A percentile compares a stretch with the other conserved stretches of the same genome.
Evolutionary conservation across 1,284 basidiomycete genomes (phyloP).

Genomic region (Ceratobasidium sp.): DNA sequence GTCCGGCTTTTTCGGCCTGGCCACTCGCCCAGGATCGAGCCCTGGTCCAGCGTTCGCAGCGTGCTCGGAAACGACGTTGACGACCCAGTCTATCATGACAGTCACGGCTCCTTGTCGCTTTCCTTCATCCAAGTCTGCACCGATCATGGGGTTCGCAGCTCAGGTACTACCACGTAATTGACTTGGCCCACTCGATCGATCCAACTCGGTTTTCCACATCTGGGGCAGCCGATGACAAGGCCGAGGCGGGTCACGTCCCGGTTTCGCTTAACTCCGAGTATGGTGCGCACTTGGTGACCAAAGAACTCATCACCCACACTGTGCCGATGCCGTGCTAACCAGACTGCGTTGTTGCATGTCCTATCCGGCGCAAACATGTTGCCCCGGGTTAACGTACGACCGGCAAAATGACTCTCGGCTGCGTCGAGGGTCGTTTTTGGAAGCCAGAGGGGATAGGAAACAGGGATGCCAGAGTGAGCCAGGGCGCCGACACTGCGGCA

Average conservation of each 20-base stretch:
- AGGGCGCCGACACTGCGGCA: conserved; percentile 93
- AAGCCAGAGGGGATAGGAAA: conserved; percentile 97
- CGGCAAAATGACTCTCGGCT: conserved; percentile 57
- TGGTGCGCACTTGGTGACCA: conserved; percentile 87
- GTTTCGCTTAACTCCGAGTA: conserved; percentile 97
- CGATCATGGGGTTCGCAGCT: too few species aligned
- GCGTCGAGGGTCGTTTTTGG: conserved; percentile 93
- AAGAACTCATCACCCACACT: conserved; percentile 95
- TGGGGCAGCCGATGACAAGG: neutral
- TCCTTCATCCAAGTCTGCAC: too few species aligned
- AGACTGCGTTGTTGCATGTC: conserved; percentile 91
- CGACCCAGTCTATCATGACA: conserved; percentile 22
- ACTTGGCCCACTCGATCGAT: conserved; percentile 23
- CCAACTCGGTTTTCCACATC: neutral
- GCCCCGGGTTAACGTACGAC: conserved; percentile 7
- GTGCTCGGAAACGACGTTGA: conserved; percentile 13
- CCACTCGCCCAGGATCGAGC: neutral
- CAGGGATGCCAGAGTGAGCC: conserved; percentile 64
- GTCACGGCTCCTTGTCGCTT: conserved; percentile 16
- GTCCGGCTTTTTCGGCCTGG: conserved; percentile 3
- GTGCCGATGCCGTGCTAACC: conserved; percentile 86
- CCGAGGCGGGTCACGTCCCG: conserved; percentile 47
- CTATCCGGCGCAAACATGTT: conserved; percentile 42
- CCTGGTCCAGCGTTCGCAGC: conserved; percentile 16
- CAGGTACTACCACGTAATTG: too few species aligned